Base-by-base conservation (phyloP, 2,329 filamentous ascomycete species). In the Periconia sp. region DNA sequence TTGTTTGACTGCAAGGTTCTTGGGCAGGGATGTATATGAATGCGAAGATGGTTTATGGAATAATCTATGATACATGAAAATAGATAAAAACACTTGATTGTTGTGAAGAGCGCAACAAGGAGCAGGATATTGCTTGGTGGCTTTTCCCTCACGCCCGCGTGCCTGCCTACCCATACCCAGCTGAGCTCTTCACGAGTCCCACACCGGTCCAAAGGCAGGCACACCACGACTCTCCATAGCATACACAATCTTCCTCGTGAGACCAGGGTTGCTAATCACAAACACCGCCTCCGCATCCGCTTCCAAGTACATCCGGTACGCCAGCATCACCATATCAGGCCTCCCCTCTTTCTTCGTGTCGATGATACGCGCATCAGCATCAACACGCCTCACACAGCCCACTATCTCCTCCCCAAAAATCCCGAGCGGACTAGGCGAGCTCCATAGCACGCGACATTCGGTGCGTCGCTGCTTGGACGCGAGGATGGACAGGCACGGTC, bases 131-230 rank as follows among this genome's bases (percentile, higher is more conserved):
- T n/a, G n/a, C n/a, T n/a, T n/a, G n/a, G n/a, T n/a, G n/a, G n/a
- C n/a, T n/a, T 14, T 7, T 33, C 7, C 7, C 31, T 33, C 14
- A 14, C 31, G 31, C 7, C 31, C 14, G 8, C 8, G 14, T 8
- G 31, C 7, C 8, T 14, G 31, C 31, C 31, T 8, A 7, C 14
- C 14, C 31, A 33, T 14, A 33, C 14, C 11, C 33, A 13, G 33
- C 11, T 37, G 10, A 37, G 5, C 11, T 11, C 5, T 11, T 46
- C 14, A 52, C 9, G 81, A 84, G 70, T 91, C 88, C 73, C 86
- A 91, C 60, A 91, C 88, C 3, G 88, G 85, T 3, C 88, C 88
- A 70, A 82, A 91, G 10, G 86, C 86, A 3, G 84, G 81, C 15
- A 90, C 71, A 0, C 86, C 85, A 45, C 85, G 77, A 40, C 78